Base-by-base conservation (phyloP, 305 asterid genomes). In the Stenogyne calaminthoides region DNA sequence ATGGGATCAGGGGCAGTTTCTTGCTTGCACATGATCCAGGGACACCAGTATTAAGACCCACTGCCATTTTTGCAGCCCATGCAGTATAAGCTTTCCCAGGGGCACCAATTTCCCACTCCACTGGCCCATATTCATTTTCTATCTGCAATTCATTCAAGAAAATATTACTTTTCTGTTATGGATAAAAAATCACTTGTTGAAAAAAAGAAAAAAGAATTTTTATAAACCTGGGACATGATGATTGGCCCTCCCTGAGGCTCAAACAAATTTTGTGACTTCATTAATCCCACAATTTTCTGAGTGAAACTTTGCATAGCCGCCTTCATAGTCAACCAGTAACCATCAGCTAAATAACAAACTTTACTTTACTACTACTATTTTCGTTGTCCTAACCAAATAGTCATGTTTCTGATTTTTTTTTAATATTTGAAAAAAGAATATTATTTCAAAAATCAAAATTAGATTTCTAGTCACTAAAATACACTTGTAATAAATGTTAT, bases 11-110 rank as follows among this genome's bases (percentile, higher is more conserved):
- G 99, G 62, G 96, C 98, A 39, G 88, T 88, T 14, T 88, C 88
- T 84, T 93, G 96, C 64, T 93, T 91, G 80, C 98, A 94, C 99
- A 94, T 94, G 58, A 92, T 81, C 99, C 99, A 94, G 99, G 99
- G 46, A 92, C 96, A 20, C 95, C 98, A 37, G 95, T 89, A n/a
- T 86, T 37, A 47, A 85, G 90, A 40, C 80, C 85, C 40, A 86
- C 90, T 25, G 99, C 98, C 93, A 94, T 84, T 63, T 88, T 75
- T 32, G 97, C 97, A 11, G 93, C 85, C 98, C 98, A 94, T 15
- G 86, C 78, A 5, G 88, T 70, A 70, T 92, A 94, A 37, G 92
- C 88, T 82, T 85, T 90, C 16, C 98, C 99, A 22, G 96, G 95
- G 61, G 91, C 95, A 42, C 96, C 96, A 22, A 86, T 84, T 54